Conservation (phyloP, 1,139 yeast species). For the Saccharomyces hybrid region DNA sequence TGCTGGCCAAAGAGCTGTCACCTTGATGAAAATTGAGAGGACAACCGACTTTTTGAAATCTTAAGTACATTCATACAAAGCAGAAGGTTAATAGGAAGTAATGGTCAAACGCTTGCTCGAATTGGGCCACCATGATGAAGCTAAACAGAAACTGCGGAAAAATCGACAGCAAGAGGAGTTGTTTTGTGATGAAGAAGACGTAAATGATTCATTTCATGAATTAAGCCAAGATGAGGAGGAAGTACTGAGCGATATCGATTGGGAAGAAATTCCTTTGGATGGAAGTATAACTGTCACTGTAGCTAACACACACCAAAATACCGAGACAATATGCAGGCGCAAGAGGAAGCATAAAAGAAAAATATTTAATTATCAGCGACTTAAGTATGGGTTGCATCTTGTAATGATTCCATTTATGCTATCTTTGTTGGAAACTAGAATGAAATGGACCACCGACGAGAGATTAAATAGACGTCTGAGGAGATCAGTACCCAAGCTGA, state of each 20-base stretch:
- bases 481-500: conserved; percentile 20
- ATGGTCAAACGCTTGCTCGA: background rate
- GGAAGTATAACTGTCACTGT: conserved; percentile 4
- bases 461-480: conserved; percentile 18
- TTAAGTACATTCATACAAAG: background rate
- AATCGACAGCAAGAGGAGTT: conserved; percentile 1
- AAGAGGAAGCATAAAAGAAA: conserved; percentile 1
- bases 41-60: too few species aligned
- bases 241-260: conserved; percentile 11
- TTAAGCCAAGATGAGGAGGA: background rate
- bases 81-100: background rate
- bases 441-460: conserved; percentile 13
- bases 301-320: background rate
- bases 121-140: background rate
- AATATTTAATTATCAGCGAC: conserved; percentile 8
- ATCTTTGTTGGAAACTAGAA: conserved; percentile 10
- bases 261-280: conserved; percentile 23
- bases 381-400: conserved; percentile 18
- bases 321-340: conserved; percentile 3
- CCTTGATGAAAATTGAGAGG: too few species aligned
- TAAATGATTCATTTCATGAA: background rate
- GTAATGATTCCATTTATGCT: conserved; percentile 17
- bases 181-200: background rate
- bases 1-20: too few species aligned
- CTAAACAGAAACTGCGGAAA: background rate